These are phyloP conservation scores for Entamoeba moshkovskii DNA, from an alignment of 208 protist genomes.

Conservation along the genomic window DNA sequence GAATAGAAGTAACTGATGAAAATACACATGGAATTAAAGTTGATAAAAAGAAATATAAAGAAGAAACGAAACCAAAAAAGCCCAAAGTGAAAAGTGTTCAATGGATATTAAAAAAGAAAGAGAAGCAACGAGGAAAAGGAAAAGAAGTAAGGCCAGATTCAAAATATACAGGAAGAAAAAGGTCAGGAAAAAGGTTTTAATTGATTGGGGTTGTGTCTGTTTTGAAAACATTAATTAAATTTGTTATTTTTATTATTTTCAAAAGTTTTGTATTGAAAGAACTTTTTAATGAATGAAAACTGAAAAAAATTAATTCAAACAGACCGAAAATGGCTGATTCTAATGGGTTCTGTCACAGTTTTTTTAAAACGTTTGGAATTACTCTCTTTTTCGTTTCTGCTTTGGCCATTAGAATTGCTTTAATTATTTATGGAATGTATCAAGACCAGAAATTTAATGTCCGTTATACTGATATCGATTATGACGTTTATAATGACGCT, in stretches of 20 bases:
- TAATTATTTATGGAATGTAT: conserved; percentile 56
- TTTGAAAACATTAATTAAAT: too few species aligned
- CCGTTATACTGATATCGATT: conserved; percentile 85
- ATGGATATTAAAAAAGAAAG: conserved; percentile 82
- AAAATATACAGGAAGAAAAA: conserved; percentile 82
- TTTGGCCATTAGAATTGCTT: conserved; percentile 41
- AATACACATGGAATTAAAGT: background rate
- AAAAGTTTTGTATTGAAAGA: too few species aligned
- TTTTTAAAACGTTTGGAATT: background rate
- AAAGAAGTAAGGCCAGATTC: conserved; percentile 62
- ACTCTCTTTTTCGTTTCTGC: conserved; percentile 11
- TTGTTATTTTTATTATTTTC: too few species aligned
- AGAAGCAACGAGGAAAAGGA: conserved; percentile 64
- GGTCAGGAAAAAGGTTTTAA: conserved; percentile 41
- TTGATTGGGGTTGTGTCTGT: too few species aligned
- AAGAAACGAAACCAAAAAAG: conserved; percentile 14
- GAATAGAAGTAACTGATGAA: background rate
- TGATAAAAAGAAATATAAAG: background rate
- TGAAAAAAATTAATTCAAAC: too few species aligned
- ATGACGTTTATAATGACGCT: conserved; percentile 75
- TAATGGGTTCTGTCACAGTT: background rate
- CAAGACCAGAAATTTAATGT: conserved; percentile 60
- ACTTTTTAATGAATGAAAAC: too few species aligned
- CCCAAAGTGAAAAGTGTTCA: conserved; percentile 56
- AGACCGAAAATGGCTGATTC: too few species aligned